phyloP scores from a whole-genome alignment of 75 land plant genomes.

The Cunninghamia lanceolata region DNA sequence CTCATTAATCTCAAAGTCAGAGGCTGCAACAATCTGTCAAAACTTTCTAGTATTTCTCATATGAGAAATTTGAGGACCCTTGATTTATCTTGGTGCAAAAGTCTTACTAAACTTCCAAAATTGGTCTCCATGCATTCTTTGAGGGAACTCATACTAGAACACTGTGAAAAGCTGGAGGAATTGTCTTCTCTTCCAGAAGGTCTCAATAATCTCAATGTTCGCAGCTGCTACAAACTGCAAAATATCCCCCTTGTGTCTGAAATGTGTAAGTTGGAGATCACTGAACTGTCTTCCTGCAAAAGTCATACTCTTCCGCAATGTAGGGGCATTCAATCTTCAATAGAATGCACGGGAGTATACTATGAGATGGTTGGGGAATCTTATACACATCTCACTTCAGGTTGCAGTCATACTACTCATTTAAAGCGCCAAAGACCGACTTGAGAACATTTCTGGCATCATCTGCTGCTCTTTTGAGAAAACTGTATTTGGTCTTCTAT shows the following conservation, averaged over 20 bases:
- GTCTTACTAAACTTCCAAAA: background rate
- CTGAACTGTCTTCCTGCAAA: background rate
- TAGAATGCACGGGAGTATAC: background rate
- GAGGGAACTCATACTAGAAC: background rate
- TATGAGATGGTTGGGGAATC: background rate
- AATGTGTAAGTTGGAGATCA: background rate
- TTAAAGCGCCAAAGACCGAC: background rate
- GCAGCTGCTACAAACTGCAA: background rate
- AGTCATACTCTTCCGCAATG: background rate
- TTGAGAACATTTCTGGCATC: background rate
- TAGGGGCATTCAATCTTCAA: background rate
- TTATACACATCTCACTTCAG: background rate
- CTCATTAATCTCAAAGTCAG: background rate
- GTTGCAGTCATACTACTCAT: background rate
- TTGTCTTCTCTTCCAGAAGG: background rate
- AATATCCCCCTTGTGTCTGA: background rate
- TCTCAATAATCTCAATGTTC: background rate
- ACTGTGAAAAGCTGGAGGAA: background rate
- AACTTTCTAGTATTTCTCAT: background rate
- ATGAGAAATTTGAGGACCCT: background rate
- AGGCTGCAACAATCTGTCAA: background rate
- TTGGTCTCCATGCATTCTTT: background rate
- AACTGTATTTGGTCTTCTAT: background rate
- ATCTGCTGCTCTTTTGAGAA: background rate
- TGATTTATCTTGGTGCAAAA: background rate